Conservation (phyloP, 163 green algal genomes). For the Chlorella variabilis region DNA sequence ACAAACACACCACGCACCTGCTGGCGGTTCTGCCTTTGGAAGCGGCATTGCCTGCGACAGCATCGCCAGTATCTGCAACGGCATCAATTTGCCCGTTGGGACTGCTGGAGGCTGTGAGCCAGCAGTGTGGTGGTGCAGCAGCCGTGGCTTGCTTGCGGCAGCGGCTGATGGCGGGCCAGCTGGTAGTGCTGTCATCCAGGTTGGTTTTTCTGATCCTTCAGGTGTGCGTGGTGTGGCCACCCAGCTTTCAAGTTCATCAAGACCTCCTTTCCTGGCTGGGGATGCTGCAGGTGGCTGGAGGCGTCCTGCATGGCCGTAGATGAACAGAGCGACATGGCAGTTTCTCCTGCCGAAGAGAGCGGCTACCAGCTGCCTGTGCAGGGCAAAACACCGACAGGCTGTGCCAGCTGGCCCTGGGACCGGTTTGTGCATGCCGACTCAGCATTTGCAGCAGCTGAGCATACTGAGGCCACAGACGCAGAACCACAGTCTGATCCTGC, state of each 20-base stretch:
- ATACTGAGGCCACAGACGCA: too few species aligned
- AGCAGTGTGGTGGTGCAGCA: not conserved
- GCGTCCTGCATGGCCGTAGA: not conserved
- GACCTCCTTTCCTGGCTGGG: not conserved
- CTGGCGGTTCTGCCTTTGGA: not conserved
- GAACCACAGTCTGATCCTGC: too few species aligned
- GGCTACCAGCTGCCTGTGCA: not conserved
- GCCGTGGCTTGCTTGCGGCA: conserved; percentile 2
- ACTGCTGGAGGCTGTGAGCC: conserved; percentile 4
- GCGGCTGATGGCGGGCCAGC: not conserved
- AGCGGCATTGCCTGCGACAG: not conserved
- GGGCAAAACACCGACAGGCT: too few species aligned
- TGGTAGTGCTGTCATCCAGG: not conserved
- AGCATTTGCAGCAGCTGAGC: too few species aligned
- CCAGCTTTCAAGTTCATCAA: too few species aligned
- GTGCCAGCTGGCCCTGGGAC: not conserved
- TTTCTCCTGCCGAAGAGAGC: not conserved
- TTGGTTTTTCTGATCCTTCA: too few species aligned
- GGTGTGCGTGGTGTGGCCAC: too few species aligned
- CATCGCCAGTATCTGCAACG: too few species aligned
- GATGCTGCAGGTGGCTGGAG: conserved; percentile 2
- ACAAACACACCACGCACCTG: not conserved
- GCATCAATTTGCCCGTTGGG: not conserved
- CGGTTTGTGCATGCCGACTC: not conserved
- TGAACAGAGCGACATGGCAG: not conserved